Evolutionary conservation across 139 green algal genomes (phyloP), one percentile per base, ranked within the genome.

Genomic region (Volvox reticuliferus): DNA sequence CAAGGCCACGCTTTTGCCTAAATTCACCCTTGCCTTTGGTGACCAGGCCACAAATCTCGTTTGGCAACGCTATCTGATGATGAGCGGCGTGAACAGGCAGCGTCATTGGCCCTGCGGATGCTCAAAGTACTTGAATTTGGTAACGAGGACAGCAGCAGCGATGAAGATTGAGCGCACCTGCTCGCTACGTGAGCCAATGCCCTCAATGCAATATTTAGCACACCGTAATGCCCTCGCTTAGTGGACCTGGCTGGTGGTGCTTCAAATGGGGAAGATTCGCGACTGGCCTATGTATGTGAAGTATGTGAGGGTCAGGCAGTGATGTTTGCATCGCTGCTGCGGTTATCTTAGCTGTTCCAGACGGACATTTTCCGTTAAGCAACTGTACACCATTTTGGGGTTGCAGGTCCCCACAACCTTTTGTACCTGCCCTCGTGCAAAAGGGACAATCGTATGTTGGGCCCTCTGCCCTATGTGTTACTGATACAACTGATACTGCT

Each of bases 41-140:
- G 18, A 24, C 0, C 86, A 89, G 87, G 87, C 32, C 67, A 82
- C 63, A 91, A 90, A 68, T 26, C 83, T 0, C 90, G 87, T 3
- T 76, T 93, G 24, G 65, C 82, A 9, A 6, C 35, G 0, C 55
- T 94, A 22, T 67, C 92, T 1, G 90, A 92, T 68, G 75, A 63
- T 21, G 89, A 93, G 68, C 90, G 87, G 1, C 82, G 90, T 0
- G 35, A 75, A 2, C 77, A 75, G 33, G 92, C 92, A 28, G 92
- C 89, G 65, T 87, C 79, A 0, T 80, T 94, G 75, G 92, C 92
- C 0, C 44, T 93, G 76, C 79, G 67, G 37, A 82, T 93, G 68
- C 77, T 90, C 22, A 67, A 69, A 19, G 44, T 92, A 63, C 50
- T 92, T 76, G 92, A 82, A 0, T 32, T 93, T 14, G 55, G 79